Percentiles rank a stretch among this genome's conserved stretches.
These are phyloP conservation scores for Voacanga thouarsii DNA, from an alignment of 257 asterid species.

Conservation along the genomic window DNA sequence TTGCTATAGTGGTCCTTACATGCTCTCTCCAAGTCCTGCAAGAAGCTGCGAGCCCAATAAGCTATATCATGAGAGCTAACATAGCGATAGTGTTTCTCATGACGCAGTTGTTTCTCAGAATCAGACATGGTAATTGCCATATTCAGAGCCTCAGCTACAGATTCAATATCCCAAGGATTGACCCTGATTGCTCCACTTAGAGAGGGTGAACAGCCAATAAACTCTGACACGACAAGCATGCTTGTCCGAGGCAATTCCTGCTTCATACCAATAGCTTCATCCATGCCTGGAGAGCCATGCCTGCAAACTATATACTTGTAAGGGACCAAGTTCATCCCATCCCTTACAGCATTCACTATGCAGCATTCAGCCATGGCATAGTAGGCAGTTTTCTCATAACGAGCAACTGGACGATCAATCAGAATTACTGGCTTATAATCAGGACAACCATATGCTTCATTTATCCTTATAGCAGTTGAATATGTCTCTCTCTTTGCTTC, in stretches of 20 bases:
- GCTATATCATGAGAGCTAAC: constrained; percentile 84
- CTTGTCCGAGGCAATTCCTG: constrained; percentile 57
- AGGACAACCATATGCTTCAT: constrained; percentile 48
- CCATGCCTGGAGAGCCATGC: constrained; percentile 64
- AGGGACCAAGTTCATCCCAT: constrained; percentile 94
- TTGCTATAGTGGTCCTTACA: constrained; percentile 76
- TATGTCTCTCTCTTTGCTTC: constrained; percentile 80
- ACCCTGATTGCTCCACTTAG: constrained; percentile 90
- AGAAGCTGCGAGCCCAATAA: constrained; percentile 90
- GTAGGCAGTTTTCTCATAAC: constrained; percentile 79
- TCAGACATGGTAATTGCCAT: constrained; percentile 61
- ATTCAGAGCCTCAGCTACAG: constrained; percentile 81
- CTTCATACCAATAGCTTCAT: constrained; percentile 41
- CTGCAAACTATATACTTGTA: constrained; percentile 83
- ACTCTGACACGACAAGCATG: constrained; percentile 88
- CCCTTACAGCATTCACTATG: constrained; percentile 91
- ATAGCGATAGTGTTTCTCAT: constrained; percentile 85
- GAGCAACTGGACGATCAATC: constrained; percentile 76
- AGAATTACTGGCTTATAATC: constrained; percentile 64
- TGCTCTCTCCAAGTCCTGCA: constrained; percentile 82
- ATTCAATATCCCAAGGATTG: constrained; percentile 88
- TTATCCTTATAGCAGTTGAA: constrained; percentile 58
- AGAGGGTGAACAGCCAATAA: constrained; percentile 92
- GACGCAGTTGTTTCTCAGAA: constrained; percentile 70
- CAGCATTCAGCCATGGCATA: constrained; percentile 91